A percentile compares a stretch with the other conserved stretches of the same genome.
These are phyloP conservation scores for Boletus fagicola DNA, from an alignment of 768 basidiomycete species.

Conservation along the genomic window DNA sequence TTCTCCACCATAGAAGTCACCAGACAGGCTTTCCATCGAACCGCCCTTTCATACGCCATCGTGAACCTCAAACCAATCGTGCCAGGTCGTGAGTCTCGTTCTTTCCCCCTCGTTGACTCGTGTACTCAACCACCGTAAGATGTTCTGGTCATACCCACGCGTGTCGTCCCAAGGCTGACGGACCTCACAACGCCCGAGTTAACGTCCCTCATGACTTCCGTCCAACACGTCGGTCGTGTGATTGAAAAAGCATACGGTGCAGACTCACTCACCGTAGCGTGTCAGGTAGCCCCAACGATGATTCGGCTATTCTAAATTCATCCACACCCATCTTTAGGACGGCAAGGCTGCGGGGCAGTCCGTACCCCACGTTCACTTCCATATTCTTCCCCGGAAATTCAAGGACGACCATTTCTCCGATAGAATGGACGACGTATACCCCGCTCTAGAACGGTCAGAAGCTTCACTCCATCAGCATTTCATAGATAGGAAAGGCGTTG, in stretches of 20 bases:
- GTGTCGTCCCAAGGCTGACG: slow-evolving; percentile 53
- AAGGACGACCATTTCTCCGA: slow-evolving; percentile 64
- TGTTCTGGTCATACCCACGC: slow-evolving; percentile 58
- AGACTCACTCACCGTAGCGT: slow-evolving; percentile 82
- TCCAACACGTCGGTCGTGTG: slow-evolving; percentile 74
- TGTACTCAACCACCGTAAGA: slow-evolving; percentile 37
- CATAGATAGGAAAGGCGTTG: slow-evolving; percentile 6
- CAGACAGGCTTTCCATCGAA: slow-evolving; percentile 70
- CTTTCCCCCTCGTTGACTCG: no score
- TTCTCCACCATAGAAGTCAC: slow-evolving; percentile 83
- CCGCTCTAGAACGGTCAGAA: slow-evolving; percentile 69
- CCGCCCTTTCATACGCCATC: slow-evolving; percentile 72
- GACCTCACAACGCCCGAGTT: slow-evolving; percentile 68
- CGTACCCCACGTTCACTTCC: slow-evolving; percentile 85
- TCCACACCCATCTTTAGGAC: slow-evolving; percentile 51
- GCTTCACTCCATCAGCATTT: slow-evolving; percentile 45
- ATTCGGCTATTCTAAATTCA: not conserved
- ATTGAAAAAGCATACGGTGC: slow-evolving; percentile 82
- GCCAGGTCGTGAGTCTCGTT: slow-evolving; percentile 75
- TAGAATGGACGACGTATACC: slow-evolving; percentile 75
- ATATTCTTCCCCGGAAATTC: slow-evolving; percentile 80
- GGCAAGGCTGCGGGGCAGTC: slow-evolving; percentile 82
- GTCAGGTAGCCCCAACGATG: slow-evolving; percentile 58
- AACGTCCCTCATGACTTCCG: slow-evolving; percentile 72
- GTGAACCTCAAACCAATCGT: slow-evolving; percentile 95